Percentiles rank a stretch among this genome's conserved stretches.
Evolutionary conservation across 371 early-diverging fungal genomes (phyloP).

Genomic region (Thermomucor indicae-seudaticae): DNA sequence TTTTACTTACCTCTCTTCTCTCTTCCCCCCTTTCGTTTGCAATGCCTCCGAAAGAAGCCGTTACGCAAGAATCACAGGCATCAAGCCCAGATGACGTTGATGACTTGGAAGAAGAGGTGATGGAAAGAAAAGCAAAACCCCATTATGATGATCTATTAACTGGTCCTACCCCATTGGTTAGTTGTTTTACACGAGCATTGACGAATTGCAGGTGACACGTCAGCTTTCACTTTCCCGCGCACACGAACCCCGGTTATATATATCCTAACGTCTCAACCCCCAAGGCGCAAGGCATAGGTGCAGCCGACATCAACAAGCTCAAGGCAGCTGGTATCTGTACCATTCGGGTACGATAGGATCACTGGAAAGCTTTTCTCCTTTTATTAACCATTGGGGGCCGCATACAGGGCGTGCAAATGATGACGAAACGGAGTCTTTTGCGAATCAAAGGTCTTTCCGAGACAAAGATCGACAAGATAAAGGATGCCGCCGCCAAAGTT

Average conservation of each 20-base stretch:
- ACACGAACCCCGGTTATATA: not conserved
- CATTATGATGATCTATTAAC: not conserved
- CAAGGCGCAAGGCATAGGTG: constrained; percentile 66
- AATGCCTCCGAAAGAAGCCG: not conserved
- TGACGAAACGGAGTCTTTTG: constrained; percentile 60
- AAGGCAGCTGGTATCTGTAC: constrained; percentile 82
- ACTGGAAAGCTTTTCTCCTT: too few species aligned
- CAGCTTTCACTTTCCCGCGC: not conserved
- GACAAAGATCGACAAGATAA: constrained; percentile 85
- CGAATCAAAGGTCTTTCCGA: constrained; percentile 85
- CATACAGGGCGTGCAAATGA: constrained; percentile 77
- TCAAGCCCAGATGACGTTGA: not conserved
- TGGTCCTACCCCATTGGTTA: constrained; percentile 27
- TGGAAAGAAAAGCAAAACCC: not conserved
- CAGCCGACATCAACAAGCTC: constrained; percentile 79
- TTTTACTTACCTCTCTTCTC: not conserved
- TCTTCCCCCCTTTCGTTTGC: not conserved
- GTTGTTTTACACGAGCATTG: constrained; percentile 45
- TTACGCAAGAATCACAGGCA: not conserved
- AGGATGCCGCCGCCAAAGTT: constrained; percentile 65
- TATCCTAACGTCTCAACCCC: not conserved
- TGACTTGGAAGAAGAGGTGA: constrained; percentile 1
- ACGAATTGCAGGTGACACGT: constrained; percentile 33
- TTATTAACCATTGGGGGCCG: too few species aligned
- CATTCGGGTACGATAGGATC: constrained; percentile 42